phyloP scores from a whole-genome alignment of 305 asterid species.

The Rubia occidens region DNA sequence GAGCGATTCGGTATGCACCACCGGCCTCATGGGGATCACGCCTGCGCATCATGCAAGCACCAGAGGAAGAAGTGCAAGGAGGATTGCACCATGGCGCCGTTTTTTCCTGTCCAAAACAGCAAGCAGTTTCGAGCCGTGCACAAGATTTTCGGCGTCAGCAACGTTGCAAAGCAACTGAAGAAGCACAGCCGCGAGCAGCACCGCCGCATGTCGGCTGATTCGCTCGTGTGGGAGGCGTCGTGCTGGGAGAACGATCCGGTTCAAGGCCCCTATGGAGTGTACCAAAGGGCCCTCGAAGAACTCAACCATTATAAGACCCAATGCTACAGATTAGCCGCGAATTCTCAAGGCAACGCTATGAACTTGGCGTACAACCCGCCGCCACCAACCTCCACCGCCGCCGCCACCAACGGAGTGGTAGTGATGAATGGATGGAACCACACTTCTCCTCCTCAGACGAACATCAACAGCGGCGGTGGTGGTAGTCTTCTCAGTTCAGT shows the following conservation, averaged over 20 bases:
- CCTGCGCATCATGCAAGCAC: constrained; percentile 97
- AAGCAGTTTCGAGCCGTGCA: constrained; percentile 70
- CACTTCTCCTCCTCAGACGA: neutral
- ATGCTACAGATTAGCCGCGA: constrained; percentile 16
- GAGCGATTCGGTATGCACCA: constrained; percentile 39
- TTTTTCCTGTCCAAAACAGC: constrained; percentile 41
- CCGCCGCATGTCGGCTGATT: constrained; percentile 40
- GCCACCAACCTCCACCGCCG: constrained; percentile 8
- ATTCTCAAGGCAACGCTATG: constrained; percentile 7
- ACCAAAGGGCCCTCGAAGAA: constrained; percentile 44
- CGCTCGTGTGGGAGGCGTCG: constrained; percentile 76
- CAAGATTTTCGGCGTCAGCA: constrained; percentile 71
- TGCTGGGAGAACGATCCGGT: constrained; percentile 56
- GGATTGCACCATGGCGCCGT: constrained; percentile 50
- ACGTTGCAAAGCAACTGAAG: constrained; percentile 42
- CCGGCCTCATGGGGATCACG: constrained; percentile 33
- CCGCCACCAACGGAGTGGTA: constrained; percentile 12
- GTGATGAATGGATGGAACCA: constrained; percentile 36
- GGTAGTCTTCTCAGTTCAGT: neutral
- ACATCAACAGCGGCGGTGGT: neutral
- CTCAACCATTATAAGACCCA: constrained; percentile 44
- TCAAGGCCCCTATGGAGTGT: constrained; percentile 61
- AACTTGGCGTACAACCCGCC: constrained; percentile 25
- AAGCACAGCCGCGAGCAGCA: constrained; percentile 33
- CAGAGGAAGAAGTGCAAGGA: constrained; percentile 76